Conservation (phyloP, 768 basidiomycete species). For the Trametes maxima region DNA sequence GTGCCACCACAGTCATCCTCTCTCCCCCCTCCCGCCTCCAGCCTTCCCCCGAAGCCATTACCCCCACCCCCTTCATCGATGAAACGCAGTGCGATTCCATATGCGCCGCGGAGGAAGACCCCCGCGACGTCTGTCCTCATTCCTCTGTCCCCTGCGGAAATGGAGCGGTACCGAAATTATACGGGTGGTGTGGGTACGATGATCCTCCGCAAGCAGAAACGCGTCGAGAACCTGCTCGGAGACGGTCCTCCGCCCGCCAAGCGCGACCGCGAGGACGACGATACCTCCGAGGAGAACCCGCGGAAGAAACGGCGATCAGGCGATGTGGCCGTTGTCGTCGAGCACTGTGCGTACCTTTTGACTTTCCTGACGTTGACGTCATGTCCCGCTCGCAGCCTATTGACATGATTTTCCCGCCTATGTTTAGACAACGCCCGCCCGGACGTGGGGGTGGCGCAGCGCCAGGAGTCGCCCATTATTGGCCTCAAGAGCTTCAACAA, state of each 20-base stretch:
- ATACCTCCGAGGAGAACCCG: conserved; percentile 35
- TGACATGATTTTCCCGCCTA: neutral
- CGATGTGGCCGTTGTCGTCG: conserved; percentile 73
- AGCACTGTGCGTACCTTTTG: conserved; percentile 68
- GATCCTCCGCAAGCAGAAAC: conserved; percentile 39
- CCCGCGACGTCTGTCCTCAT: conserved; percentile 62
- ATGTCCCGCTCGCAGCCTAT: neutral
- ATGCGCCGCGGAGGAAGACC: conserved; percentile 67
- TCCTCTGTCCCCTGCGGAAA: conserved; percentile 65
- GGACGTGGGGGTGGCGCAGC: conserved; percentile 84
- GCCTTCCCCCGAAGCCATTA: conserved; percentile 24
- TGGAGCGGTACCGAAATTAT: conserved; percentile 58
- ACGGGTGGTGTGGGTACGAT: conserved; percentile 55
- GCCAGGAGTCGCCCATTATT: conserved; percentile 90
- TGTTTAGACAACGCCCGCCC: conserved; percentile 86
- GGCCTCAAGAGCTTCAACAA: conserved; percentile 99
- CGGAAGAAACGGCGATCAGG: conserved; percentile 50
- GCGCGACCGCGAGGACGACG: conserved; percentile 47
- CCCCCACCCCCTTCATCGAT: conserved; percentile 21
- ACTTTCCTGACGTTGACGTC: conserved; percentile 10
- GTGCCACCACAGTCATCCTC: conserved; percentile 2
- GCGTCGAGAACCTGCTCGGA: conserved; percentile 22
- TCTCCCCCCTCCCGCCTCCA: conserved; percentile 21
- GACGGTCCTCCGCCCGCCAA: conserved; percentile 36
- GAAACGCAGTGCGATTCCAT: conserved; percentile 46